These are phyloP conservation scores for Claviceps sorghi DNA, from an alignment of 2,329 filamentous ascomycete genomes.

Conservation along the genomic window DNA sequence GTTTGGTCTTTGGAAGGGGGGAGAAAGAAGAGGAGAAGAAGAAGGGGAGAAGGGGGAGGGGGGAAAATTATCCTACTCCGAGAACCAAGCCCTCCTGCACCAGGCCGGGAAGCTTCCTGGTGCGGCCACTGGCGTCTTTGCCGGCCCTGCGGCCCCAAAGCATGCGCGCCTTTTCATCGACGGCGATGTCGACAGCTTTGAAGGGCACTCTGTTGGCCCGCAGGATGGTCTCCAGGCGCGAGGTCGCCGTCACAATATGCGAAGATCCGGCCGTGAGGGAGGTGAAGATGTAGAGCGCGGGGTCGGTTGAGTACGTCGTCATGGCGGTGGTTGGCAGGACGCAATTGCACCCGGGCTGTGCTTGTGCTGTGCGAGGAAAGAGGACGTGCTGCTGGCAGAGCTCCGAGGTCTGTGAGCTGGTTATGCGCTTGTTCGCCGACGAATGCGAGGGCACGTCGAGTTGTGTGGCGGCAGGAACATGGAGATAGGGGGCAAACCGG, in stretches of 20 bases:
- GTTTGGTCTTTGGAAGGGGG: background rate
- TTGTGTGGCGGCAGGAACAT: background rate
- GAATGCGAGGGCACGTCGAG: background rate
- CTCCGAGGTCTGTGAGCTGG: background rate
- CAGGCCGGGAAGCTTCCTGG: conserved; percentile 71
- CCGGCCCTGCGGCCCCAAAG: conserved; percentile 75
- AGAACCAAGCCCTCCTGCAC: conserved; percentile 78
- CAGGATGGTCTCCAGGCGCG: conserved; percentile 88
- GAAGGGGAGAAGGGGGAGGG: background rate
- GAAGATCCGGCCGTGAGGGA: conserved; percentile 91
- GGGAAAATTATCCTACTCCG: conserved; percentile 46
- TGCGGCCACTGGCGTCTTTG: conserved; percentile 46
- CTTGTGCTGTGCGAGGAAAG: background rate
- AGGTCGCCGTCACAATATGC: conserved; percentile 91
- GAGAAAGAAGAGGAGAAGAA: background rate
- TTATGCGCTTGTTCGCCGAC: background rate
- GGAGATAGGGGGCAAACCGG: background rate
- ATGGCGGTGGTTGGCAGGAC: conserved; percentile 9
- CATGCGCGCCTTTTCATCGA: conserved; percentile 74
- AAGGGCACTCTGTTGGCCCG: conserved; percentile 91
- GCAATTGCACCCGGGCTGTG: too few relatives aligned
- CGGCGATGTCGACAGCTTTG: conserved; percentile 80
- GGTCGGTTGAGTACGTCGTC: conserved; percentile 42
- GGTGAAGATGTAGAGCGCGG: conserved; percentile 83
- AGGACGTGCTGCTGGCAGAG: background rate